phyloP scores from a whole-genome alignment of 2,329 filamentous ascomycete species.

The Apiospora saccharicola region DNA sequence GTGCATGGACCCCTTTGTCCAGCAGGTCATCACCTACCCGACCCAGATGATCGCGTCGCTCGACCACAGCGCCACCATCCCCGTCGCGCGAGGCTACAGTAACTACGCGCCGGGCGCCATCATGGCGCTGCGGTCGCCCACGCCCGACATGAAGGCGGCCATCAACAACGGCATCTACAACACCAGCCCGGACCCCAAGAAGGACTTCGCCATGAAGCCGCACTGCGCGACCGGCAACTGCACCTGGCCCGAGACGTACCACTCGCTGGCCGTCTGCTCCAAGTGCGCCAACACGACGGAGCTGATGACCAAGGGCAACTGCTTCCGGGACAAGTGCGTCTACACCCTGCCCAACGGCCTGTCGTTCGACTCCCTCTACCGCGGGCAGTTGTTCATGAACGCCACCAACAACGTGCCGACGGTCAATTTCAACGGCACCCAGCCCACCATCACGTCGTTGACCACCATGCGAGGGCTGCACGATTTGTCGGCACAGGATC shows the following conservation, averaged over 20 bases:
- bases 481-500: conserved; percentile 17
- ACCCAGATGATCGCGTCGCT: conserved; percentile 21
- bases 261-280: conserved; percentile 28
- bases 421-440: conserved; percentile 28
- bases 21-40: conserved; percentile 31
- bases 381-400: conserved; percentile 27
- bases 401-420: conserved; percentile 12
- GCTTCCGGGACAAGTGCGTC: conserved; percentile 20
- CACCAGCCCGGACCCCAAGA: conserved; percentile 23
- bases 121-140: conserved; percentile 26
- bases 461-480: conserved; percentile 29
- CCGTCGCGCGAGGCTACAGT: conserved; percentile 23
- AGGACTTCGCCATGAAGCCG: conserved; percentile 25
- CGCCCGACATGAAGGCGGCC: conserved; percentile 29
- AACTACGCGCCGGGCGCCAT: conserved; percentile 26
- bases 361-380: conserved; percentile 9
- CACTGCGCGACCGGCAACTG: conserved; percentile 28
- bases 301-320: conserved; percentile 24
- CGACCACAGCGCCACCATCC: conserved; percentile 23
- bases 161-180: conserved; percentile 29
- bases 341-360: conserved; percentile 28
- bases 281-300: conserved; percentile 30
- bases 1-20: conserved; percentile 29
- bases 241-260: conserved; percentile 29
- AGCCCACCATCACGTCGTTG: conserved; percentile 26